These are phyloP conservation scores for Trichoderma atrobrunneum DNA, from an alignment of 2,329 filamentous ascomycete genomes.

Conservation along the genomic window DNA sequence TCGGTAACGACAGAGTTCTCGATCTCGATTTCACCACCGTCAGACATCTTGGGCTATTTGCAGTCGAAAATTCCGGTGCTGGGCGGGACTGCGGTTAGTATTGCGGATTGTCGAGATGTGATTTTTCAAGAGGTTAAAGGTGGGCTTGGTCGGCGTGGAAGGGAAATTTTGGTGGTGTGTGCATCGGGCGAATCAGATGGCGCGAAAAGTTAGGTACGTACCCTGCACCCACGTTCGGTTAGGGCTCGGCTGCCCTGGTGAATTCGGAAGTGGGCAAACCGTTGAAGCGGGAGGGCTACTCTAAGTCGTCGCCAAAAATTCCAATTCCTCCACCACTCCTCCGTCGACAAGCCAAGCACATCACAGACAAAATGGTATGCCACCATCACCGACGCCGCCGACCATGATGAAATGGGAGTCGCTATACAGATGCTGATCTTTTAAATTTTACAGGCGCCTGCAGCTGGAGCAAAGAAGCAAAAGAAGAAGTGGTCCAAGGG, in stretches of 20 bases:
- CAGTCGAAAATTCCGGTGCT: slow-evolving; percentile 39
- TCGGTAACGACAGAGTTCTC: slow-evolving; percentile 71
- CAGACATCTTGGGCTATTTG: slow-evolving; percentile 73
- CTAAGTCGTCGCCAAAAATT: slow-evolving; percentile 30
- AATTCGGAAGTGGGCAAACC: slow-evolving; percentile 28
- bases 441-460: slow-evolving; percentile 38
- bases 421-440: slow-evolving; percentile 24
- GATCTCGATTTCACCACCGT: slow-evolving; percentile 91
- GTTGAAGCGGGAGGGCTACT: slow-evolving; percentile 32
- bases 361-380: slow-evolving; percentile 45
- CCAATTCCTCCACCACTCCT: slow-evolving; percentile 35
- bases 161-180: slow-evolving; percentile 40
- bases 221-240: slow-evolving; percentile 32
- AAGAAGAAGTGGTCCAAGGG: slow-evolving; percentile 53
- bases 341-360: slow-evolving; percentile 39
- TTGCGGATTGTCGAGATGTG: slow-evolving; percentile 38
- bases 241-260: slow-evolving; percentile 45
- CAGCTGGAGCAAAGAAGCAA: slow-evolving; percentile 50
- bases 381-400: slow-evolving; percentile 16
- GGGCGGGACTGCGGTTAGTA: slow-evolving; percentile 39
- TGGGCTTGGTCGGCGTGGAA: slow-evolving; percentile 33
- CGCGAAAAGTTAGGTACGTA: slow-evolving; percentile 29
- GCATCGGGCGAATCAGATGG: slow-evolving; percentile 36
- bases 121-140: slow-evolving; percentile 37
- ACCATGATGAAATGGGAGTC: slow-evolving; percentile 1